phyloP scores from a whole-genome alignment of 2,329 filamentous ascomycete genomes.

The Parasarocladium wereldwijsianum region DNA sequence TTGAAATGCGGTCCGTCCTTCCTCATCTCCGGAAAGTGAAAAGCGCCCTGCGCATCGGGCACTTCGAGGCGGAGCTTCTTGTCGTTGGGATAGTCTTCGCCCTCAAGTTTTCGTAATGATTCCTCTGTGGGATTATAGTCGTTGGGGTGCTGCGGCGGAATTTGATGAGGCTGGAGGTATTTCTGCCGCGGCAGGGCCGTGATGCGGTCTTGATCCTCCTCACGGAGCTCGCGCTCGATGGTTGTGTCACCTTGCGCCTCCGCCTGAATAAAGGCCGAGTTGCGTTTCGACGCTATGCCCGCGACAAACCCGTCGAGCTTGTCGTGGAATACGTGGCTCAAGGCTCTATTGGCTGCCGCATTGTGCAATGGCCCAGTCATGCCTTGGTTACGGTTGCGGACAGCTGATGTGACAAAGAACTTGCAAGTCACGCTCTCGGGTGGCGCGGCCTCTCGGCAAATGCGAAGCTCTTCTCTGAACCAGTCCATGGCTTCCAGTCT shows the following conservation, averaged over 20 bases:
- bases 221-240: slow-evolving; percentile 64
- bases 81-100: slow-evolving; percentile 29
- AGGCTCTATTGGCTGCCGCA: slow-evolving; percentile 27
- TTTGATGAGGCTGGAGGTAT: slow-evolving; percentile 40
- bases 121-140: slow-evolving; percentile 23
- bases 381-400: slow-evolving; percentile 18
- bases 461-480: slow-evolving; percentile 89
- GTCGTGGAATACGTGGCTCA: slow-evolving; percentile 68
- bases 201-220: slow-evolving; percentile 73
- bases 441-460: slow-evolving; percentile 79
- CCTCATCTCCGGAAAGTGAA: slow-evolving; percentile 43
- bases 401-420: slow-evolving; percentile 77
- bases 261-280: slow-evolving; percentile 68
- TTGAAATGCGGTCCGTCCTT: slow-evolving; percentile 44
- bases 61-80: slow-evolving; percentile 13
- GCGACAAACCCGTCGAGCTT: slow-evolving; percentile 80
- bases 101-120: slow-evolving; percentile 33
- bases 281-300: slow-evolving; percentile 73
- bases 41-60: slow-evolving; percentile 17
- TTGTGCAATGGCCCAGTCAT: slow-evolving; percentile 29
- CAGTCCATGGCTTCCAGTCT: slow-evolving; percentile 89
- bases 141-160: slow-evolving; percentile 8
- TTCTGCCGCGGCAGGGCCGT: slow-evolving; percentile 62
- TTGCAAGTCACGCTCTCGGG: slow-evolving; percentile 83
- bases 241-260: slow-evolving; percentile 68